A percentile compares a stretch with the other conserved stretches of the same genome.
Evolutionary conservation across 495 filamentous ascomycete species (phyloP).

Genomic region (Annulohypoxylon moriforme): DNA sequence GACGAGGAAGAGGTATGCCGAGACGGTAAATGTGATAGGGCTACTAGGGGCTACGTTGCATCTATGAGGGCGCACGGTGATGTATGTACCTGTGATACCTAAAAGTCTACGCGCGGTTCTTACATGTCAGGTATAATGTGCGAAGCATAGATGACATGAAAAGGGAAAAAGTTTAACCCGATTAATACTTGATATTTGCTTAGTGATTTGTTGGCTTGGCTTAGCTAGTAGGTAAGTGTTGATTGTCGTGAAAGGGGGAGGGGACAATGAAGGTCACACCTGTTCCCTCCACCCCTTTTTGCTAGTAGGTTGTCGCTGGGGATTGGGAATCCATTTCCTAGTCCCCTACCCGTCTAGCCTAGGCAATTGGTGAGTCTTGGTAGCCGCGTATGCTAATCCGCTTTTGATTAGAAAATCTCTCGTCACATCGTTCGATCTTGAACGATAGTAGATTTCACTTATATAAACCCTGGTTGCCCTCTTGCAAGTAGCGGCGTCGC

Average conservation of each 20-base stretch:
- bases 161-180: slow-evolving; percentile 32
- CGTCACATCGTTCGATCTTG: not conserved
- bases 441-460: not conserved
- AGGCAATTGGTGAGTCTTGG: no score
- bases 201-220: not conserved
- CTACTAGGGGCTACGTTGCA: slow-evolving; percentile 8
- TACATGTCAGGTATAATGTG: slow-evolving; percentile 21
- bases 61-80: slow-evolving; percentile 5
- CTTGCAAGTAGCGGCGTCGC: no score
- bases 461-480: no score
- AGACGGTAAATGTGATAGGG: slow-evolving; percentile 64
- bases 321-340: no score
- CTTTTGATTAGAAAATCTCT: not conserved
- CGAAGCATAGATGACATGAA: slow-evolving; percentile 30
- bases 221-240: no score
- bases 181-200: slow-evolving; percentile 20
- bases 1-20: slow-evolving; percentile 92
- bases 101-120: slow-evolving; percentile 19
- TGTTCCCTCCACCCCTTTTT: not conserved
- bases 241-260: no score
- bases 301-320: no score
- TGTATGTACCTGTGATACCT: slow-evolving; percentile 43
- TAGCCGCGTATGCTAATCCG: no score
- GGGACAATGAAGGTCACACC: no score
- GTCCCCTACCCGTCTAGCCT: no score